A percentile compares a stretch with the other conserved stretches of the same genome.
phyloP scores from a whole-genome alignment of 2,329 filamentous ascomycete genomes.

The Byssochlamys sp. region DNA sequence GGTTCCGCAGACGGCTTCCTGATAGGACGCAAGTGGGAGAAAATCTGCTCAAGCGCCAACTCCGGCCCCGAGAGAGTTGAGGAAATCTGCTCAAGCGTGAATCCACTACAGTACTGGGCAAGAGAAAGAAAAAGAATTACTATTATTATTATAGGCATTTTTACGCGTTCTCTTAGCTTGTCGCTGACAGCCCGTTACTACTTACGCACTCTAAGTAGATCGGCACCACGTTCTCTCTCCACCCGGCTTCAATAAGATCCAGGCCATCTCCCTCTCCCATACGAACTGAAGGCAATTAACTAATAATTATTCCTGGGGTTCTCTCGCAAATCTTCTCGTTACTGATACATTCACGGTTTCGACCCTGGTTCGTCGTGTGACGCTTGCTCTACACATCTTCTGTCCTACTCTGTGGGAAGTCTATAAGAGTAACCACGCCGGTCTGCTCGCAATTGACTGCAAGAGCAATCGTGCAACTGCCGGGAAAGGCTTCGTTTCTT shows the following conservation, averaged over 20 bases:
- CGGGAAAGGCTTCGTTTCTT: not conserved
- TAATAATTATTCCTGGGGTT: not conserved
- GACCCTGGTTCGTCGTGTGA: not conserved
- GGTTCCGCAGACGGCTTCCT: not conserved
- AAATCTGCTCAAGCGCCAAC: constrained; percentile 12
- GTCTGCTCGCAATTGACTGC: not conserved
- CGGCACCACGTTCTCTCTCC: no score
- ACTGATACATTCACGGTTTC: not conserved
- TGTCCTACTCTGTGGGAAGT: not conserved
- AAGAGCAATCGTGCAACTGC: not conserved
- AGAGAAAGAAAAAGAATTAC: not conserved
- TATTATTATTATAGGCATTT: not conserved
- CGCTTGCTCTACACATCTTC: not conserved
- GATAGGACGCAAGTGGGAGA: not conserved
- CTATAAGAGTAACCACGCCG: not conserved
- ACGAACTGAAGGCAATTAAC: not conserved
- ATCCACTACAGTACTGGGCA: not conserved
- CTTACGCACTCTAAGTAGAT: no score
- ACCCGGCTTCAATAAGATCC: not conserved
- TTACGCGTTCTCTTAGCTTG: not conserved
- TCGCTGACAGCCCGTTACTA: not conserved
- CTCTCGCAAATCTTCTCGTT: not conserved
- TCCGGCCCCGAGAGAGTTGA: not conserved
- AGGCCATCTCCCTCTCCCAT: not conserved
- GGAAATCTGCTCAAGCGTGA: not conserved